These are phyloP conservation scores for Solanum etuberosum DNA, from an alignment of 257 asterid genomes.

Conservation along the genomic window DNA sequence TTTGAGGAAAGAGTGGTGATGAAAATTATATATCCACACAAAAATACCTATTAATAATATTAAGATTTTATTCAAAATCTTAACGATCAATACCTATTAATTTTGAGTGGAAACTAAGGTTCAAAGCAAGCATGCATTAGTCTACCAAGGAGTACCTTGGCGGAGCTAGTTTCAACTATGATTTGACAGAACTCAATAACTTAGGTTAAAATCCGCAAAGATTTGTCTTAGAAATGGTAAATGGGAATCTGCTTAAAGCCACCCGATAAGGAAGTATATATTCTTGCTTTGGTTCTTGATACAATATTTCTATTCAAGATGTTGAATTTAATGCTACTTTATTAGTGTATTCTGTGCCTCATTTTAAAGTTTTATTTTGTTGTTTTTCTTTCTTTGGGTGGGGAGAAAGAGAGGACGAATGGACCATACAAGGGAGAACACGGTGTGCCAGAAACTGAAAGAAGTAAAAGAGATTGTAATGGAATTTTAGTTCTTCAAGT, in stretches of 20 bases:
- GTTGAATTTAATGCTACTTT: slow-evolving; percentile 2
- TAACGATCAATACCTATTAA: no score
- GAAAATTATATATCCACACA: not conserved
- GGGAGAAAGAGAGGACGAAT: not conserved
- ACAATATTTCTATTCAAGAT: not conserved
- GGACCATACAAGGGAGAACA: not conserved
- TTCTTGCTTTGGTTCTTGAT: slow-evolving; percentile 8
- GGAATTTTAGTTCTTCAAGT: not conserved
- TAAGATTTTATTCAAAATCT: not conserved
- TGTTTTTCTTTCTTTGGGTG: not conserved
- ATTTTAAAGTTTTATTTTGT: not conserved
- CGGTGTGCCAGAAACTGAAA: not conserved
- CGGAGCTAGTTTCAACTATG: not conserved
- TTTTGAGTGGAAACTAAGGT: no score
- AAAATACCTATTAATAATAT: no score
- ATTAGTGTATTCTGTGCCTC: not conserved
- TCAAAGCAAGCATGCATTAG: not conserved
- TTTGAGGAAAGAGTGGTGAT: not conserved
- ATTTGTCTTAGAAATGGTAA: not conserved
- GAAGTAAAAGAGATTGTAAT: not conserved
- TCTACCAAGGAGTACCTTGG: not conserved
- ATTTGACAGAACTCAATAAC: not conserved
- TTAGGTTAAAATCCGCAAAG: not conserved
- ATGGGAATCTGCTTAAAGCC: slow-evolving; percentile 1
- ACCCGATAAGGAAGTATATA: slow-evolving; percentile 11